These are phyloP conservation scores for Aspergillus ibericus DNA, from an alignment of 2,329 filamentous ascomycete species.

Conservation along the genomic window DNA sequence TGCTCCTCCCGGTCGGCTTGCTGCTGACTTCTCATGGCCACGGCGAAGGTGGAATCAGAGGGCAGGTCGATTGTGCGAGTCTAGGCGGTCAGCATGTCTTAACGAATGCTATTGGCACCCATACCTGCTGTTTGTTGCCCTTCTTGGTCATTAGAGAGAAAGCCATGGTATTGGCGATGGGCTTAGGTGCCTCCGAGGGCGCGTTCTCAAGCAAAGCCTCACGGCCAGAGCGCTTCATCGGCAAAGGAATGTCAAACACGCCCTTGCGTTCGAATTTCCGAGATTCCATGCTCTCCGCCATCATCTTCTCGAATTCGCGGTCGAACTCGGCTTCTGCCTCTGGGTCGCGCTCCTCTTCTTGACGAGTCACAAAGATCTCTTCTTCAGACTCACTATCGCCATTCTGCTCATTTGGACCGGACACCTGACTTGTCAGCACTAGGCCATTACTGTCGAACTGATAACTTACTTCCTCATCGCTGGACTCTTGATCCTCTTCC, in stretches of 20 bases:
- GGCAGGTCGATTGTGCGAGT: conserved; percentile 84
- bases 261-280: conserved; percentile 94
- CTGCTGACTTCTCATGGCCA: conserved; percentile 95
- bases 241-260: conserved; percentile 94
- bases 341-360: conserved; percentile 86
- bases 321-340: conserved; percentile 97
- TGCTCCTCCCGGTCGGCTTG: conserved; percentile 95
- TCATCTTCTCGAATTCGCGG: conserved; percentile 95
- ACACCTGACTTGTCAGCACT: conserved; percentile 35
- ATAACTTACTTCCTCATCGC: conserved; percentile 46
- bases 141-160: conserved; percentile 95
- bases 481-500: conserved; percentile 55
- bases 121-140: conserved; percentile 89
- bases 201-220: conserved; percentile 53
- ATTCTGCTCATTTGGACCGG: conserved; percentile 49
- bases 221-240: conserved; percentile 70
- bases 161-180: conserved; percentile 71
- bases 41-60: conserved; percentile 87
- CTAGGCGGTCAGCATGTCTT: conserved; percentile 53
- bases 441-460: not conserved
- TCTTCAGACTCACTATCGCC: conserved; percentile 65
- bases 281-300: conserved; percentile 94
- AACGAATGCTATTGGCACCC: no score
- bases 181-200: conserved; percentile 34
- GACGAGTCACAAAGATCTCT: conserved; percentile 84